These are phyloP conservation scores for Eragrostis tef DNA, from an alignment of 202 grass and related monocot genomes.

Conservation along the genomic window DNA sequence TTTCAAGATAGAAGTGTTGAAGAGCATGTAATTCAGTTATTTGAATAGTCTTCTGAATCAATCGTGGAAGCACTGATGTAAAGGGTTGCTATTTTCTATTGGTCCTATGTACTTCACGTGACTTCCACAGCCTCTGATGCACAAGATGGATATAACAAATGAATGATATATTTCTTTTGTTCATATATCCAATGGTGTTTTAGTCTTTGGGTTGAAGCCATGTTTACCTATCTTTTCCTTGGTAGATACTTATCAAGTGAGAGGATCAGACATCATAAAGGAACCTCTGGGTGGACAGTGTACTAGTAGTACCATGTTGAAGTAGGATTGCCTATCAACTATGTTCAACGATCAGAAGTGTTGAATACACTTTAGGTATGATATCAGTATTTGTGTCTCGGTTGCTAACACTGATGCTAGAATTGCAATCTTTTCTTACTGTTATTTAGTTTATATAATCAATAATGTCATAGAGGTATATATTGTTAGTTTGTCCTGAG, in stretches of 20 bases:
- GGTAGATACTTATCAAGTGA: not conserved
- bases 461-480: not conserved
- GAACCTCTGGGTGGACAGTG: not conserved
- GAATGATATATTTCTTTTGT: too few relatives aligned
- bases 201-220: not conserved
- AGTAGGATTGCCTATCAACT: not conserved
- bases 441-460: too few relatives aligned
- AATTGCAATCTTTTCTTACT: not conserved
- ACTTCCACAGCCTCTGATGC: too few relatives aligned
- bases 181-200: too few relatives aligned
- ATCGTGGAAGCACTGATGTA: not conserved
- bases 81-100: slow-evolving; percentile 10
- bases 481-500: not conserved
- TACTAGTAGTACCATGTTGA: not conserved
- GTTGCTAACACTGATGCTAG: not conserved
- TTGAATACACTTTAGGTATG: not conserved
- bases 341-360: not conserved
- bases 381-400: not conserved
- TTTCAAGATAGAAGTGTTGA: not conserved
- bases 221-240: not conserved
- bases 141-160: too few relatives aligned
- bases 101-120: too few relatives aligned
- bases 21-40: slow-evolving; percentile 2
- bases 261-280: not conserved
- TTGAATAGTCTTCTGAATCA: not conserved